These are phyloP conservation scores for Avena sativa DNA, from an alignment of 176 grass and related monocot species.

Conservation along the genomic window DNA sequence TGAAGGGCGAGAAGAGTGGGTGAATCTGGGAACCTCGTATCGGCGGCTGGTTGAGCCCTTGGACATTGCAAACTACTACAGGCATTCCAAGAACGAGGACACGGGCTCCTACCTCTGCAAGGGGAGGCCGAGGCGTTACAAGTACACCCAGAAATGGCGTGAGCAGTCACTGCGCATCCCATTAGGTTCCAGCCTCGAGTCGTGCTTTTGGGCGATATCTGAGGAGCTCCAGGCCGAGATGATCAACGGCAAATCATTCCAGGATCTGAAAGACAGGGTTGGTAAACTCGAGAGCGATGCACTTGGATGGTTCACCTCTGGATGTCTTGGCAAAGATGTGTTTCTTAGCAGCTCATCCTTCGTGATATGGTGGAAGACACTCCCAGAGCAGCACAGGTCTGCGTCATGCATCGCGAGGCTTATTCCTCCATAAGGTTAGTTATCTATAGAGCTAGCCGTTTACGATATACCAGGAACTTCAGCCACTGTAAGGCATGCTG, in stretches of 20 bases:
- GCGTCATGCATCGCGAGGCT: slow-evolving; percentile 67
- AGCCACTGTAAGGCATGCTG: neutral
- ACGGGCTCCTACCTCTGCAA: slow-evolving; percentile 81
- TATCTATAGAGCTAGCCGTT: neutral
- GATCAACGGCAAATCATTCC: slow-evolving; percentile 51
- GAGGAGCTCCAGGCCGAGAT: slow-evolving; percentile 88
- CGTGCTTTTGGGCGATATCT: slow-evolving; percentile 88
- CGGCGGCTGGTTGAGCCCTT: slow-evolving; percentile 85
- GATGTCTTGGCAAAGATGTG: slow-evolving; percentile 70
- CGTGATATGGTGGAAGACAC: slow-evolving; percentile 88
- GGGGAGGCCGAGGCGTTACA: slow-evolving; percentile 82
- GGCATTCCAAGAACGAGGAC: slow-evolving; percentile 95
- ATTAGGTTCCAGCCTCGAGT: slow-evolving; percentile 64
- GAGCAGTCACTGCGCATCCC: slow-evolving; percentile 64
- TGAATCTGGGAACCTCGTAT: slow-evolving; percentile 74
- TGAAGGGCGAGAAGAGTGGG: slow-evolving; percentile 77
- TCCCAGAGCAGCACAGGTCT: slow-evolving; percentile 67
- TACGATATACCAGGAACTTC: slow-evolving; percentile 6
- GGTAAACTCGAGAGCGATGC: slow-evolving; percentile 71
- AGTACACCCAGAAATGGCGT: slow-evolving; percentile 86
- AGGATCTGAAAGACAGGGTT: slow-evolving; percentile 67
- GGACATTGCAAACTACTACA: slow-evolving; percentile 98
- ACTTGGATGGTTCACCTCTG: slow-evolving; percentile 62
- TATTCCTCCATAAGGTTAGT: slow-evolving; percentile 17
- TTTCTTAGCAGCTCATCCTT: slow-evolving; percentile 78